These are phyloP conservation scores for Backusella westeae DNA, from an alignment of 192 early-diverging fungal species.

Conservation along the genomic window DNA sequence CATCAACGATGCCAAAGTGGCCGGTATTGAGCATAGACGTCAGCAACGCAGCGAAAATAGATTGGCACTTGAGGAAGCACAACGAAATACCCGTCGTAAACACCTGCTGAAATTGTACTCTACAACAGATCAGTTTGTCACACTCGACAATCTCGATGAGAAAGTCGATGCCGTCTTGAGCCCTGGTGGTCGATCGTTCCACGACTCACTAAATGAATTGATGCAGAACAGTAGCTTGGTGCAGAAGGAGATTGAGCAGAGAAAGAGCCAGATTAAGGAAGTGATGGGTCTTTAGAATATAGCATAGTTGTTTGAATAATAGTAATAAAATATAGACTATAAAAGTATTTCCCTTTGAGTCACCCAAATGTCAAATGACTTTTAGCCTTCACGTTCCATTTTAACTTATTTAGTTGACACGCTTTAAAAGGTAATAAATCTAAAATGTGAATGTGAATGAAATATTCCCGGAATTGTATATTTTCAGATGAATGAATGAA, in stretches of 20 bases:
- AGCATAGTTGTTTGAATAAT: background rate
- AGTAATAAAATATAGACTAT: background rate
- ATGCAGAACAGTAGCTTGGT: slow-evolving; percentile 10
- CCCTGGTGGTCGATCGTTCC: slow-evolving; percentile 12
- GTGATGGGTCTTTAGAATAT: slow-evolving; percentile 26
- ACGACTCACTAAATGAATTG: slow-evolving; percentile 19
- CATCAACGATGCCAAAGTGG: background rate
- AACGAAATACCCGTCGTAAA: slow-evolving; percentile 1
- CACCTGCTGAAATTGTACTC: slow-evolving; percentile 25
- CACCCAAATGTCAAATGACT: background rate
- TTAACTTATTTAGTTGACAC: slow-evolving; percentile 4
- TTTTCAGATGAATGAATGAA: background rate
- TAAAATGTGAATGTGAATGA: background rate
- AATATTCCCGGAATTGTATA: background rate
- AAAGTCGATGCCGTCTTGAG: slow-evolving; percentile 22
- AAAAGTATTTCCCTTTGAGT: background rate
- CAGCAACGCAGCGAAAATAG: slow-evolving; percentile 9
- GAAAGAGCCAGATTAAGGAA: slow-evolving; percentile 23
- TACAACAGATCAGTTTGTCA: slow-evolving; percentile 29
- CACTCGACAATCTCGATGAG: slow-evolving; percentile 27
- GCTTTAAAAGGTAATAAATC: background rate
- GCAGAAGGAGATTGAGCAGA: slow-evolving; percentile 14
- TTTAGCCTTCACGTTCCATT: background rate
- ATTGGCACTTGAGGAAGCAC: background rate
- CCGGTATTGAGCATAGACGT: background rate